phyloP scores from a whole-genome alignment of 2,329 filamentous ascomycete genomes.

The Madurella fahalii region DNA sequence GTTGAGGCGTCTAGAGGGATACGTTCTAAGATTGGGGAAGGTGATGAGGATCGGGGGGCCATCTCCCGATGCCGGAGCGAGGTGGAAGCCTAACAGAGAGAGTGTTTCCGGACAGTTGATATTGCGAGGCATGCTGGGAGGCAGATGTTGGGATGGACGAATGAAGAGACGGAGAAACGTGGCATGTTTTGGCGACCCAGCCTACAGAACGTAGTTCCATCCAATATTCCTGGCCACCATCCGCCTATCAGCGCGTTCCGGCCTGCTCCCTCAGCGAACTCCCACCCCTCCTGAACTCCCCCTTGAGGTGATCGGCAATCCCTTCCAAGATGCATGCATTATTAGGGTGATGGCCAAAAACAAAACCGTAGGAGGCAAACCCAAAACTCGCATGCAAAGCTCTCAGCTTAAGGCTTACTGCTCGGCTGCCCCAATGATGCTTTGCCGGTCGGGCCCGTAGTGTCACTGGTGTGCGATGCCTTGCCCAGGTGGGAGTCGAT shows the following conservation, averaged over 20 bases:
- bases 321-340: not conserved
- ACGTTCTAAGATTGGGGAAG: no score
- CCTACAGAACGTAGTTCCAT: not conserved
- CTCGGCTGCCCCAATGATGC: slow-evolving; percentile 3
- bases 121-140: no score
- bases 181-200: no score
- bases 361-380: not conserved
- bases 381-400: not conserved
- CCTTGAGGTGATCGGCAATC: not conserved
- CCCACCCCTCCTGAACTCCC: not conserved
- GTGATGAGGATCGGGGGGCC: no score
- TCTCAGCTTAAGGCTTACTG: slow-evolving; percentile 2
- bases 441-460: not conserved
- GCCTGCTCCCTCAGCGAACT: not conserved
- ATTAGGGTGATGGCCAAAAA: not conserved
- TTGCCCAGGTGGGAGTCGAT: not conserved
- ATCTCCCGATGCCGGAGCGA: no score
- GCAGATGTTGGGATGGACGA: no score
- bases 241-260: not conserved
- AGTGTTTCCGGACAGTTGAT: no score
- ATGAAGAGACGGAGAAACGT: no score
- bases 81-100: no score
- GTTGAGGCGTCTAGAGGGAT: no score
- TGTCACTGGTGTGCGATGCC: slow-evolving; percentile 1
- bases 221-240: not conserved